Base-by-base conservation (phyloP, 805 yeast species). In the Isabelozyma pseudorhagii region DNA sequence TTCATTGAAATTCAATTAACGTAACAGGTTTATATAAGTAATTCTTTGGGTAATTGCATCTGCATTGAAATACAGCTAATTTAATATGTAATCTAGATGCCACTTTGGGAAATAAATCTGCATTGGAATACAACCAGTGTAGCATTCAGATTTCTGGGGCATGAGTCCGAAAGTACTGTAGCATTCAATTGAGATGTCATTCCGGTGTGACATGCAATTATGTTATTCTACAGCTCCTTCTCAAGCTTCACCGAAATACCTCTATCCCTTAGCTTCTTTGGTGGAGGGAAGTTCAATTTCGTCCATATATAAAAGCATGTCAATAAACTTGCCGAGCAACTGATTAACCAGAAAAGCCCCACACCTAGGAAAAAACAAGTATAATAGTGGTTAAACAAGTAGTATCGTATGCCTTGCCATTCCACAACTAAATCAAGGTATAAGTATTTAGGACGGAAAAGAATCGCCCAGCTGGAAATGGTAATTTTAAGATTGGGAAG, bases 341-440 rank as follows among this genome's bases (percentile, higher is more conserved):
- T 64, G 14, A 67, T 47, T 1, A 50, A 18, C 78, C 80, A 77
- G 52, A 74, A 75, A 4, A 66, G 8, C 0, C 54, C 47, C 4
- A 70, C 70, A 3, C 80, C 81, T 21, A 72, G 31, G 9, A 68
- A 14, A 42, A 73, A 63, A 38, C 72, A 66, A 3, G 61, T 50
- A 13, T 50, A 55, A 42, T 67, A 69, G 53, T 72, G 71, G 41
- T 68, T 61, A 44, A 65, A 71, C 36, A 77, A 47, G 50, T 71
- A 74, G 55, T 67, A 72, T 34, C 81, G 60, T 40, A 75, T 59
- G 0, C 81, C 81, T 25, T 63, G 61, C 69, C 75, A 76, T 46
- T 68, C 67, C 10, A 74, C 64, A 15, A 58, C 66, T 36, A 75
- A 51, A 14, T 55, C 53, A 10, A 60, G 38, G 39, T 27, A 15